Evolutionary conservation across 768 basidiomycete genomes (phyloP), one percentile per base, ranked within the genome.

Genomic region (Daedaleopsis nitida): DNA sequence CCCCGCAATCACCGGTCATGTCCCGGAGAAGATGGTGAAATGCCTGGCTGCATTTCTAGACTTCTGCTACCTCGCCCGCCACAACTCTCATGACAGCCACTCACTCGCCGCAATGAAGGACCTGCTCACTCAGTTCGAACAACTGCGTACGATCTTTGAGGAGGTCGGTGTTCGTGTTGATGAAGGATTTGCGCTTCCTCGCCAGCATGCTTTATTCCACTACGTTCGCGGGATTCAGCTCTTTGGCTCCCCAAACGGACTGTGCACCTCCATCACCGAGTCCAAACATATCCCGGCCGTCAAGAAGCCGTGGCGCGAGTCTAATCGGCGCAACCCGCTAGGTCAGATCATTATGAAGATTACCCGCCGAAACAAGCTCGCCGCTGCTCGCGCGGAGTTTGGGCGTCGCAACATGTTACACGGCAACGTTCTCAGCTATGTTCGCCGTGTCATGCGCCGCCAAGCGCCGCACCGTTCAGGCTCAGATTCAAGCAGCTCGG

Each of bases 181-280:
- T n/a, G n/a, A n/a, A n/a, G 61, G 59, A 8, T 60, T 72, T 35
- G 57, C 59, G 1, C 68, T 72, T 14, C 74, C 68, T 13, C 63
- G 67, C 0, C 66, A 67, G 39, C 66, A 67, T 38, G 32, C 66
- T 5, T 47, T 67, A 16, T 32, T 17, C 8, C 70, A 70, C 49
- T 72, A 72, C 51, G 38, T 9, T 3, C 17, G n/a, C n/a, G n/a
- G n/a, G n/a, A 70, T 72, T 34, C 37, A 53, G 38, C n/a, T 21
- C 1, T 72, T 69, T 42, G 70, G 65, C 17, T 52, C 70, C 4
- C 70, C 66, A 1, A 69, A 70, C 52, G 69, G 70, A 11, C 58
- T 71, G 8, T 70, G 70, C 42, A 66, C 70, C 9, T 70, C 66
- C 10, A 70, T 72, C 53, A 72, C 68, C 3, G 70, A 72, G 53